Evolutionary conservation across 2,329 filamentous ascomycete species (phyloP).

Genomic region (Sarocladium oryzae): DNA sequence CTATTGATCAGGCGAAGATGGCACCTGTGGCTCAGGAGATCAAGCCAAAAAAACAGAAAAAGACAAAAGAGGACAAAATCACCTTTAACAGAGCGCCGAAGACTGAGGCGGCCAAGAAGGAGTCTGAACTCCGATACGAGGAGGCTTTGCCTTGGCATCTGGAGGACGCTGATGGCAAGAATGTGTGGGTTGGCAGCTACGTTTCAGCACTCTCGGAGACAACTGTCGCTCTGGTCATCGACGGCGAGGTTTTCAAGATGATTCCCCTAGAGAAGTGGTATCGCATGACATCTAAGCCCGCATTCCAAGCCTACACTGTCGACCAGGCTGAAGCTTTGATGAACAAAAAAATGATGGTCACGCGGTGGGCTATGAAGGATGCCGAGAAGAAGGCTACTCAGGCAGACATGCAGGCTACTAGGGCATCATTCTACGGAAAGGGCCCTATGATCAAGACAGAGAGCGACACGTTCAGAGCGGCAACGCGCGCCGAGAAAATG

Average conservation of each 20-base stretch:
- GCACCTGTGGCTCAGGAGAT: constrained; percentile 67
- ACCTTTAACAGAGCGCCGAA: constrained; percentile 78
- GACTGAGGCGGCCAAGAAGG: constrained; percentile 72
- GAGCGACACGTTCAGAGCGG: constrained; percentile 55
- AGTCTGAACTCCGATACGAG: constrained; percentile 73
- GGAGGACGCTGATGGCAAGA: constrained; percentile 93
- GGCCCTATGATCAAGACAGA: constrained; percentile 61
- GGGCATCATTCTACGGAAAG: constrained; percentile 42
- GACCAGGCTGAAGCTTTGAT: constrained; percentile 83
- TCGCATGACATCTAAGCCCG: constrained; percentile 72
- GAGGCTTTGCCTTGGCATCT: constrained; percentile 95
- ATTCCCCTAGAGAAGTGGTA: constrained; percentile 96
- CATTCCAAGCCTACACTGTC: constrained; percentile 69
- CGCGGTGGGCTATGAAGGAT: constrained; percentile 73
- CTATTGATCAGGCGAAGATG: constrained; percentile 85
- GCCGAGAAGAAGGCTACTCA: constrained; percentile 50
- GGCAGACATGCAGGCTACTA: constrained; percentile 55
- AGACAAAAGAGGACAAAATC: constrained; percentile 76
- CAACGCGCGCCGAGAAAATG: constrained; percentile 55
- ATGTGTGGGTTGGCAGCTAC: constrained; percentile 88
- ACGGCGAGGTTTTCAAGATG: constrained; percentile 68
- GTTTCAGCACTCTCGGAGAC: constrained; percentile 82
- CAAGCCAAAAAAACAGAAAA: constrained; percentile 45
- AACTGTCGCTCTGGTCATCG: constrained; percentile 72
- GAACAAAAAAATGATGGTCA: constrained; percentile 68